Evolutionary conservation across 352 stramenopile genomes (phyloP), one percentile per base, ranked within the genome.

Genomic region (Phytophthora pistaciae): DNA sequence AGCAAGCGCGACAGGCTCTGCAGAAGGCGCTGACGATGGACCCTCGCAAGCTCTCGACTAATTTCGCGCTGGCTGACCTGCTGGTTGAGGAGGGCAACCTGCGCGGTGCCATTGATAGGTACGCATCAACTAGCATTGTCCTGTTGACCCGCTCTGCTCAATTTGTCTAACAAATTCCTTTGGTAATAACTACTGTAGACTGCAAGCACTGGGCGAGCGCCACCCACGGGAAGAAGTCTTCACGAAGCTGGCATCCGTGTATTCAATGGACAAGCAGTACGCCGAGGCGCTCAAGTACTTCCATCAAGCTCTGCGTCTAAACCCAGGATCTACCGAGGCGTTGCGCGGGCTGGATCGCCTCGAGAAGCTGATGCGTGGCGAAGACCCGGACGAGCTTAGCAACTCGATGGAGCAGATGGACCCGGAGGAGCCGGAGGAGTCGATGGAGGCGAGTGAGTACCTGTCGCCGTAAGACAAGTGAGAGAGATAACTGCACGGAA

Each of bases 361-460:
- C 3, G 89, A 96, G 68, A 92, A 91, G 68, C 71, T 94, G 31
- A 91, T 95, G 85, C 85, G 83, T 9, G 87, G 85, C 4, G 86
- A 94, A 36, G 85, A 94, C 60, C 84, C 84, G 0, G 85, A 96
- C 60, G 85, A 90, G 38, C 58, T 90, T 38, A 90, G 77, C 68
- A 83, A 82, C 46, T 85, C 79, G 13, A 85, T 92, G 72, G 84
- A 91, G 33, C 75, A 87, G 64, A 68, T 91, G 61, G 85, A 86
- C 23, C 62, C 69, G 5, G 83, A 89, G 55, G 83, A 87, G 38
- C 74, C 78, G 33, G 80, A 91, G 27, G 82, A 83, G 27, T 90
- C 78, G 33, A 82, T 88, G 65, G 83, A 90, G 10, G 63, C 75
- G 0, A 79, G 73, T 36, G 86, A 91, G 64, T 90, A 85, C 59